phyloP scores from a whole-genome alignment of 176 grass and related monocot genomes.

The Leersia perrieri region DNA sequence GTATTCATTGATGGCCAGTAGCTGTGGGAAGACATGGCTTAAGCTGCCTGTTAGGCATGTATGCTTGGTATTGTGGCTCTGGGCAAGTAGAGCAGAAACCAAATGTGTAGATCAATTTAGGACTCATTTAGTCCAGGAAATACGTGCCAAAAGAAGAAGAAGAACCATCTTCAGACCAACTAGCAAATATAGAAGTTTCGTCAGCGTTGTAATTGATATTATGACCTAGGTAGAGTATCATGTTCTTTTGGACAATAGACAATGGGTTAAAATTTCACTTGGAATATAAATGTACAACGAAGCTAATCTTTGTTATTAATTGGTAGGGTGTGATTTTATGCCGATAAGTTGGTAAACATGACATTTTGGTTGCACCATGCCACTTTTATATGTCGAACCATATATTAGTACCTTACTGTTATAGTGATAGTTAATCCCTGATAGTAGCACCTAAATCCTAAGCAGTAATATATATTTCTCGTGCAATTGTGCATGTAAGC shows the following conservation, averaged over 20 bases:
- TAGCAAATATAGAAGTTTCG: background rate
- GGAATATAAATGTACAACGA: background rate
- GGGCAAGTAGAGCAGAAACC: background rate
- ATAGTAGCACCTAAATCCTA: background rate
- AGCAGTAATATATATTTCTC: background rate
- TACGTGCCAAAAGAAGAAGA: background rate
- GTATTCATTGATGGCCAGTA: background rate
- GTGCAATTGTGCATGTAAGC: background rate
- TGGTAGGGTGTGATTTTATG: background rate
- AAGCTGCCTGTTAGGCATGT: background rate
- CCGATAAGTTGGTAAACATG: background rate
- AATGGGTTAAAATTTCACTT: background rate
- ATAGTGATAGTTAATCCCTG: background rate
- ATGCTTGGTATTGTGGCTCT: background rate
- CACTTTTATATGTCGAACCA: constrained; percentile 11
- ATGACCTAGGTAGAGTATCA: constrained; percentile 8
- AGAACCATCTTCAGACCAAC: background rate
- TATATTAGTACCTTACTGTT: background rate
- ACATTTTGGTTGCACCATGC: background rate
- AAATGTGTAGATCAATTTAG: background rate
- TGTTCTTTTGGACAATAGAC: background rate
- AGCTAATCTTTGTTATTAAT: background rate
- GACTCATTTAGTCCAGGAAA: background rate
- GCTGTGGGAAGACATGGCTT: background rate
- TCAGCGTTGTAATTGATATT: background rate